A percentile compares a stretch with the other conserved stretches of the same genome.
Evolutionary conservation across 495 filamentous ascomycete species (phyloP).

Genomic region (Aspergillus sclerotiicarbonarius): DNA sequence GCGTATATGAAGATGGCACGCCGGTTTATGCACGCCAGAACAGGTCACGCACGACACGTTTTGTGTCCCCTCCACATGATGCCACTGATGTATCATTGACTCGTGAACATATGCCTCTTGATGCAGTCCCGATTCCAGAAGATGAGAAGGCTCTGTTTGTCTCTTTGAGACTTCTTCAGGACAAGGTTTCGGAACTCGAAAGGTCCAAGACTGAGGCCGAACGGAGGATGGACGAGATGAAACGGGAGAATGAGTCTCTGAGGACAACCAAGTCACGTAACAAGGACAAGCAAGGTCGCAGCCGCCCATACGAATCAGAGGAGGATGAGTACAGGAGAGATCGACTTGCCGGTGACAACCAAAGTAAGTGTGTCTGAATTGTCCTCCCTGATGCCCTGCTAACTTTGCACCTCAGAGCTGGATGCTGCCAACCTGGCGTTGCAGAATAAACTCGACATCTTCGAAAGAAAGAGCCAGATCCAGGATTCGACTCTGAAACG

Average conservation of each 20-base stretch:
- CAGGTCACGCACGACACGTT: constrained; percentile 54
- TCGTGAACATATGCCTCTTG: constrained; percentile 50
- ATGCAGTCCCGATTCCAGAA: constrained; percentile 62
- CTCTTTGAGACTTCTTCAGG: constrained; percentile 64
- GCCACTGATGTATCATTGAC: constrained; percentile 36
- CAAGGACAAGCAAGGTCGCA: constrained; percentile 42
- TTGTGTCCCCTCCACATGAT: constrained; percentile 48
- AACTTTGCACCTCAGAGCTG: constrained; percentile 43
- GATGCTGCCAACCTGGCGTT: constrained; percentile 57
- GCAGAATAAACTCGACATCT: constrained; percentile 56
- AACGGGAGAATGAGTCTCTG: constrained; percentile 55
- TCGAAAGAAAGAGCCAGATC: constrained; percentile 57
- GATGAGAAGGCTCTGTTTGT: constrained; percentile 69
- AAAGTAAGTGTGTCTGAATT: constrained; percentile 41
- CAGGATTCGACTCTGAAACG: constrained; percentile 60
- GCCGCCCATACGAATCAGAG: constrained; percentile 42
- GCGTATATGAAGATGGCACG: constrained; percentile 63
- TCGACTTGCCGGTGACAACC: constrained; percentile 49
- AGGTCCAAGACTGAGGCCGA: constrained; percentile 57
- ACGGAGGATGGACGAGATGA: constrained; percentile 53
- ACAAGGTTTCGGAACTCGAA: constrained; percentile 63
- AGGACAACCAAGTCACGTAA: constrained; percentile 46
- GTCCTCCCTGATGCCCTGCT: background rate
- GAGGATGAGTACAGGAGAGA: constrained; percentile 35
- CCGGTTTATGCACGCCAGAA: constrained; percentile 57